A percentile compares a stretch with the other conserved stretches of the same genome.
Conservation (phyloP, 106 monocot species). For the Dioscorea alata region DNA sequence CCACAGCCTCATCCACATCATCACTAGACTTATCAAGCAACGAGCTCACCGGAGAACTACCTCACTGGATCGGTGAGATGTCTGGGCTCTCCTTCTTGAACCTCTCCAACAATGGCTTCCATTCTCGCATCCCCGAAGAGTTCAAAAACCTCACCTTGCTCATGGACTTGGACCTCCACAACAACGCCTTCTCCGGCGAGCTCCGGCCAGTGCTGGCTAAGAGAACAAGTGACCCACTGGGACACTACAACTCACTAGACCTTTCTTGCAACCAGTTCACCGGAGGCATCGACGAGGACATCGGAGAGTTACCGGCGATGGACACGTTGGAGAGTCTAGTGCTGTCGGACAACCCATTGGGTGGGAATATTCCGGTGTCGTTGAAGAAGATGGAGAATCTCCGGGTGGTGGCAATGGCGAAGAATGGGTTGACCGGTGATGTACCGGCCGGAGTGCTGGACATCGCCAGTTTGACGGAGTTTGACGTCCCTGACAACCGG, state of each 20-base stretch:
- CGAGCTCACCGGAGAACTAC: constrained; percentile 26
- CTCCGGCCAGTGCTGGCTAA: constrained; percentile 40
- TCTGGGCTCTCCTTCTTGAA: constrained; percentile 14
- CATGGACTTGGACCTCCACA: constrained; percentile 31
- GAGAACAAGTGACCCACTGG: constrained; percentile 20
- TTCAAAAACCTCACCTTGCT: constrained; percentile 34
- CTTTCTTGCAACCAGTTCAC: constrained; percentile 24
- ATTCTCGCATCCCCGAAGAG: constrained; percentile 27
- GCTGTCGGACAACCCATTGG: constrained; percentile 32
- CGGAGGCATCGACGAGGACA: constrained; percentile 21
- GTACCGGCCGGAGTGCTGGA: constrained; percentile 27
- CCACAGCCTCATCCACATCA: constrained; percentile 23
- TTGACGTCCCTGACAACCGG: constrained; percentile 28
- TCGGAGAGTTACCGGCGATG: constrained; percentile 23
- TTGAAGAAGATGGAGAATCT: constrained; percentile 21
- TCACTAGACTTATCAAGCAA: constrained; percentile 46
- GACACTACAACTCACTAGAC: constrained; percentile 36
- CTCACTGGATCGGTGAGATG: constrained; percentile 50
- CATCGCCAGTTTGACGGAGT: constrained; percentile 8
- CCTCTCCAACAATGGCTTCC: constrained; percentile 20
- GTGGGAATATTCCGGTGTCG: constrained; percentile 22
- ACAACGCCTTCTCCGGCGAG: constrained; percentile 31
- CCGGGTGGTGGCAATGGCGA: constrained; percentile 20
- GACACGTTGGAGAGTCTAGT: constrained; percentile 14
- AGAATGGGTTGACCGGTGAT: constrained; percentile 15